Conservation (phyloP, 257 asterid genomes). For the Nicotiana knightiana region DNA sequence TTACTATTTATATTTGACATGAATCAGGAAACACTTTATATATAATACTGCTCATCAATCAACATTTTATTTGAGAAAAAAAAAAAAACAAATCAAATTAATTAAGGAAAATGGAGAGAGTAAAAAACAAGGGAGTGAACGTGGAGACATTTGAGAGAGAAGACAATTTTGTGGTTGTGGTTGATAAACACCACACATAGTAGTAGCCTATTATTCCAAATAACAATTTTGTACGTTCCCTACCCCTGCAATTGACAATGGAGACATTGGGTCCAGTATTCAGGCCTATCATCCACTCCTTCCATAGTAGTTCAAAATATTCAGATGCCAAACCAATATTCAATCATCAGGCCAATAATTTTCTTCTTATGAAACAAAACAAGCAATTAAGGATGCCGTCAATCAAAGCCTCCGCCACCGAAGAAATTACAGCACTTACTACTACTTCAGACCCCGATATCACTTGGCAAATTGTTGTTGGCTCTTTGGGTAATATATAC, state of each 20-base stretch:
- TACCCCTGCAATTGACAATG: neutral
- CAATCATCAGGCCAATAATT: neutral
- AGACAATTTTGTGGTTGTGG: slow-evolving; percentile 1
- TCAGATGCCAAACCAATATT: neutral
- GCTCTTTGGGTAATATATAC: slow-evolving; percentile 49
- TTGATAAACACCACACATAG: neutral
- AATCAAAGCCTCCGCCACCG: slow-evolving; percentile 17
- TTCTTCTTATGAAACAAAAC: neutral
- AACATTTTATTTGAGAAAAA: too few species aligned
- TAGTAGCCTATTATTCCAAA: neutral
- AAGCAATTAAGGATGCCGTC: neutral
- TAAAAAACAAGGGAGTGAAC: neutral
- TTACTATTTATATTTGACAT: too few species aligned
- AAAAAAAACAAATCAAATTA: too few species aligned
- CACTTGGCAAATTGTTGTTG: slow-evolving; percentile 67
- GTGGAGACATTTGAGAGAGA: neutral
- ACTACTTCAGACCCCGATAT: slow-evolving; percentile 35
- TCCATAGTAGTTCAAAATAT: neutral
- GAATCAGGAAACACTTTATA: too few species aligned
- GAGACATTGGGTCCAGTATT: neutral
- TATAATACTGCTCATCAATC: too few species aligned
- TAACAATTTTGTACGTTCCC: neutral
- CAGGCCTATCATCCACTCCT: too few species aligned
- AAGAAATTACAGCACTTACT: slow-evolving; percentile 22
- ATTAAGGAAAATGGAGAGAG: neutral